A percentile compares a stretch with the other conserved stretches of the same genome.
Conservation (phyloP, 495 filamentous ascomycete genomes). For the Penicillium turbatum region DNA sequence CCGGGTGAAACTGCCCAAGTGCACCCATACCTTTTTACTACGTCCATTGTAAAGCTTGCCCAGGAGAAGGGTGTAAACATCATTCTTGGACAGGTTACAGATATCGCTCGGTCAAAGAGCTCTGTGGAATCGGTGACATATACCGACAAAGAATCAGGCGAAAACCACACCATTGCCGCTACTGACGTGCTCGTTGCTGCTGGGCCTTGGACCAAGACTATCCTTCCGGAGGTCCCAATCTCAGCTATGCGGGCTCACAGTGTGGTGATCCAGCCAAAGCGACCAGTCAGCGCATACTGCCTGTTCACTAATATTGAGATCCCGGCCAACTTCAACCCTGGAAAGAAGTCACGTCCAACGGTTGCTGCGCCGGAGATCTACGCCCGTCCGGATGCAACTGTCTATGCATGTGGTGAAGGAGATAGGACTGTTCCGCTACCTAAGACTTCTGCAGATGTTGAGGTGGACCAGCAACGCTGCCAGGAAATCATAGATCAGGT, state of each 20-base stretch:
- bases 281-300: constrained; percentile 77
- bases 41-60: constrained; percentile 75
- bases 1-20: constrained; percentile 85
- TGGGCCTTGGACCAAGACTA: constrained; percentile 78
- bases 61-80: constrained; percentile 70
- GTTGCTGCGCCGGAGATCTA: constrained; percentile 89
- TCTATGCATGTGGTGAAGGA: constrained; percentile 92
- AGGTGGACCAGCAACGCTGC: constrained; percentile 71
- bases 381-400: constrained; percentile 78
- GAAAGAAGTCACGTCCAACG: constrained; percentile 49
- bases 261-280: constrained; percentile 72
- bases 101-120: constrained; percentile 53
- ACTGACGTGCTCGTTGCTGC: constrained; percentile 81
- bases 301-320: constrained; percentile 88
- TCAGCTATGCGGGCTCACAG: constrained; percentile 81
- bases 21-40: constrained; percentile 91
- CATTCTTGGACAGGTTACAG: constrained; percentile 59
- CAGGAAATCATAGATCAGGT: constrained; percentile 87
- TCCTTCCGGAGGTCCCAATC: constrained; percentile 75
- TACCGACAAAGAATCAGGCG: constrained; percentile 56
- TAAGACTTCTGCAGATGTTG: constrained; percentile 67
- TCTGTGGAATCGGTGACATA: constrained; percentile 70
- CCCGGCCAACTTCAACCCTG: constrained; percentile 53
- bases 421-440: constrained; percentile 75
- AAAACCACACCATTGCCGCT: constrained; percentile 59